Base-by-base conservation (phyloP, 2,329 filamentous ascomycete species). In the Fusarium goolgardi region DNA sequence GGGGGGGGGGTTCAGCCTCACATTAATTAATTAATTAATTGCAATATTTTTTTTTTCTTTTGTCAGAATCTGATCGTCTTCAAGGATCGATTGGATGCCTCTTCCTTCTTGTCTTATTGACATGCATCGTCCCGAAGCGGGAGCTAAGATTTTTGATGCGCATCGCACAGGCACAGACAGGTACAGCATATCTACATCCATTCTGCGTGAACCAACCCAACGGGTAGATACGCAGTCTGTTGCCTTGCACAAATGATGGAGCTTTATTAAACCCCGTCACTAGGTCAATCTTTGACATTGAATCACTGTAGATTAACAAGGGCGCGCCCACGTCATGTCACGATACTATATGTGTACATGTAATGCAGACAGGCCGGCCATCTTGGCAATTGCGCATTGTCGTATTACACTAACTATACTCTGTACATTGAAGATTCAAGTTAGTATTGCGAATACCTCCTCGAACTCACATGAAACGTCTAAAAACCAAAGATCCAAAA, bases 1-100 rank as follows among this genome's bases (percentile, higher is more conserved):
- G n/a, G n/a, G n/a, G n/a, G n/a, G n/a, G n/a, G n/a, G n/a, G 18
- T 60, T 70, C 67, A 73, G 71, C 71, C 71, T 73, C 71, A 59
- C 70, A 73, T 61, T 46, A 27, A 41, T 55, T 49, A 21, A 73
- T 61, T 46, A 27, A 41, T 55, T 49, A 21, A 21, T 27, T 37
- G 27, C 13, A 39, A n/a, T n/a, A n/a, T n/a, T 50, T 13, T 50
- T 12, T 50, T 13, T 50, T n/a, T 23, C 15, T n/a, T 29, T 39
- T 18, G 8, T 29, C 8, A 27, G 1, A 43, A 34, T 51, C 53
- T 59, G 54, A 65, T 70, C 56, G 55, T 63, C 59, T 27, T 65
- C 34, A 39, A 54, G 49, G 56, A 66, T 60, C 65, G 52, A 73
- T 69, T 70, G 71, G 71, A 73, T 73, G 71, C 71, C 71, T 73